Evolutionary conservation across 495 filamentous ascomycete genomes (phyloP).

Genomic region (Aspergillus sclerotiicarbonarius): DNA sequence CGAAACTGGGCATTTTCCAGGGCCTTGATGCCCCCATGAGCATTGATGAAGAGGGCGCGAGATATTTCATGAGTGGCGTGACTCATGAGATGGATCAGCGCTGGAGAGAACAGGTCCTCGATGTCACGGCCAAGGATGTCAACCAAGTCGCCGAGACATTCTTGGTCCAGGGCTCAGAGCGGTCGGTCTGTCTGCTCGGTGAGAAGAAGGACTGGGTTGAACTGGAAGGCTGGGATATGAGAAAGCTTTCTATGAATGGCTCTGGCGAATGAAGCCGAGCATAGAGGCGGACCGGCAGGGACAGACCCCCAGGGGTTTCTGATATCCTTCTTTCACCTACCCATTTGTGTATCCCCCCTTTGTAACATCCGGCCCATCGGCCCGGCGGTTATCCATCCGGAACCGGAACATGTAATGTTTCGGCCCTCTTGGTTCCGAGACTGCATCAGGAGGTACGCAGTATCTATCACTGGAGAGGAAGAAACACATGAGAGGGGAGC

Average conservation of each 20-base stretch:
- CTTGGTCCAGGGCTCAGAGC: conserved; percentile 64
- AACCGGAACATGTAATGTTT: too few relatives aligned
- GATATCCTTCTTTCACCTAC: too few relatives aligned
- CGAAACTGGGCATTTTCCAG: conserved; percentile 93
- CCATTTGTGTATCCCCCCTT: too few relatives aligned
- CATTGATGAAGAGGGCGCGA: conserved; percentile 86
- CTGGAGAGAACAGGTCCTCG: conserved; percentile 80
- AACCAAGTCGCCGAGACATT: conserved; percentile 77
- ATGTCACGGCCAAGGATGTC: conserved; percentile 80
- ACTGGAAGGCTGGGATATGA: conserved; percentile 39
- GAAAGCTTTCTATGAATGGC: conserved; percentile 42
- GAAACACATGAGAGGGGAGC: too few relatives aligned
- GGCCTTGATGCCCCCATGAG: conserved; percentile 87
- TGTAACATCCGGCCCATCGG: too few relatives aligned
- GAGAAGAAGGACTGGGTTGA: conserved; percentile 77
- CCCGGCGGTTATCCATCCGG: too few relatives aligned
- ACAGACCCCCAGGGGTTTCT: too few relatives aligned
- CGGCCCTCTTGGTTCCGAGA: too few relatives aligned
- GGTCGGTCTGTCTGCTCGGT: conserved; percentile 67
- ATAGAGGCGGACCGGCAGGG: too few relatives aligned
- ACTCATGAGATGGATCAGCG: conserved; percentile 86
- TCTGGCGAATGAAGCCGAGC: not conserved
- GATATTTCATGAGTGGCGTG: conserved; percentile 78
- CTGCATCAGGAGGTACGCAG: too few relatives aligned
- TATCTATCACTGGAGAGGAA: too few relatives aligned